Percentiles rank a stretch among this genome's conserved stretches.
Conservation (phyloP, 257 asterid genomes). For the Mitragyna speciosa region DNA sequence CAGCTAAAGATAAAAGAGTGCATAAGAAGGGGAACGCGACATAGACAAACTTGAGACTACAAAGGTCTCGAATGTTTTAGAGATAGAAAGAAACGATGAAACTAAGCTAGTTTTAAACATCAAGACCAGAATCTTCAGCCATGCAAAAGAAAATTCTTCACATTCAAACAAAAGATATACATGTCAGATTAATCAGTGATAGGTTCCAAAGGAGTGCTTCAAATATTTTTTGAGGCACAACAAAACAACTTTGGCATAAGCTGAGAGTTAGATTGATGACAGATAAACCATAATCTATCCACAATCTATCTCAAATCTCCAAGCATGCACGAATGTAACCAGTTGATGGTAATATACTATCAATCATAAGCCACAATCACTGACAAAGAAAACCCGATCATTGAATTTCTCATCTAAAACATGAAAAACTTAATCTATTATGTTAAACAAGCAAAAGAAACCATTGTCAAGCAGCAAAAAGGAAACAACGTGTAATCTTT, state of each 20-base stretch:
- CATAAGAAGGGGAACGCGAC: not conserved
- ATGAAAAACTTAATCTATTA: too few relatives aligned
- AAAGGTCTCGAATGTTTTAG: not conserved
- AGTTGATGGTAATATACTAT: not conserved
- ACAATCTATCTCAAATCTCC: not conserved
- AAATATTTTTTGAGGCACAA: not conserved
- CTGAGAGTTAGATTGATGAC: not conserved
- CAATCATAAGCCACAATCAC: not conserved
- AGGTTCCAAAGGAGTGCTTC: not conserved
- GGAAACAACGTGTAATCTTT: not conserved
- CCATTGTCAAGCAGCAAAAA: not conserved
- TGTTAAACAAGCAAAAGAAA: not conserved
- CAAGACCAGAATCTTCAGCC: not conserved
- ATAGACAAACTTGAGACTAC: not conserved
- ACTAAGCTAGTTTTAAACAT: not conserved
- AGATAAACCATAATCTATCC: not conserved
- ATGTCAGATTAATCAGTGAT: not conserved
- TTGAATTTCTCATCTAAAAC: not conserved
- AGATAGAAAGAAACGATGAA: not conserved
- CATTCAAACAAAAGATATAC: not conserved
- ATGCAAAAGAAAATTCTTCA: not conserved
- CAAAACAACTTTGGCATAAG: not conserved
- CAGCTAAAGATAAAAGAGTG: not conserved
- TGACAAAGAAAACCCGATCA: not conserved
- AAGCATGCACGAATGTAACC: not conserved